Evolutionary conservation across 176 grass and related monocot genomes (phyloP).

Genomic region (Zoysia japonica): DNA sequence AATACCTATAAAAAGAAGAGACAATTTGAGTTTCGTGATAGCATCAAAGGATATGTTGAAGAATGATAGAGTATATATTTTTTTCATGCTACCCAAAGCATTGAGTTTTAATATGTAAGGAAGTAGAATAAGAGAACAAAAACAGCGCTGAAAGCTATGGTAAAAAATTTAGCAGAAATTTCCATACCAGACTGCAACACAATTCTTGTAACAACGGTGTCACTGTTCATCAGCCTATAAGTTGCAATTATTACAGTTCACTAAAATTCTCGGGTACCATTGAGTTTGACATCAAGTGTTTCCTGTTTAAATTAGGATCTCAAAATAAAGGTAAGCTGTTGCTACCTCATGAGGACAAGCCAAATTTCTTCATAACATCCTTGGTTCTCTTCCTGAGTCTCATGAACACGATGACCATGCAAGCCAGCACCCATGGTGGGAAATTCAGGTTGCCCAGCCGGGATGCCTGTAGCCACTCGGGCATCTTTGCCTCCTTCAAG

Average conservation of each 20-base stretch:
- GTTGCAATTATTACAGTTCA: constrained; percentile 16
- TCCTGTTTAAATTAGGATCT: constrained; percentile 1
- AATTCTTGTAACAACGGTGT: background rate
- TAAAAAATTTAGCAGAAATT: background rate
- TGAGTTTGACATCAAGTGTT: background rate
- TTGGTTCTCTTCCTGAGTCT: constrained; percentile 86
- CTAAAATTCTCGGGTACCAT: constrained; percentile 2
- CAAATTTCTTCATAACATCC: constrained; percentile 81
- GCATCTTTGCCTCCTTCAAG: constrained; percentile 68
- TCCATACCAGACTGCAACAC: background rate
- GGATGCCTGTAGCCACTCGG: constrained; percentile 61
- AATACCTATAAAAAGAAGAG: background rate
- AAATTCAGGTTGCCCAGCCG: constrained; percentile 54
- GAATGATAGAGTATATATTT: background rate
- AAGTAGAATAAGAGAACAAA: background rate
- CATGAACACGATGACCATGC: constrained; percentile 70
- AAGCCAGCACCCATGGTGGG: constrained; percentile 92
- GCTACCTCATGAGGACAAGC: constrained; percentile 54
- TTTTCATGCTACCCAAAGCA: background rate
- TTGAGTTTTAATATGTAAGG: background rate
- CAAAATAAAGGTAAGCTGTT: background rate
- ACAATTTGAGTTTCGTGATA: background rate
- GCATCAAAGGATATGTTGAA: background rate
- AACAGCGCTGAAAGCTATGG: background rate
- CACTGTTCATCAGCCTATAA: background rate